Evolutionary conservation across 345 rosid genomes (phyloP).

Genomic region (Gossypium herbaceum): DNA sequence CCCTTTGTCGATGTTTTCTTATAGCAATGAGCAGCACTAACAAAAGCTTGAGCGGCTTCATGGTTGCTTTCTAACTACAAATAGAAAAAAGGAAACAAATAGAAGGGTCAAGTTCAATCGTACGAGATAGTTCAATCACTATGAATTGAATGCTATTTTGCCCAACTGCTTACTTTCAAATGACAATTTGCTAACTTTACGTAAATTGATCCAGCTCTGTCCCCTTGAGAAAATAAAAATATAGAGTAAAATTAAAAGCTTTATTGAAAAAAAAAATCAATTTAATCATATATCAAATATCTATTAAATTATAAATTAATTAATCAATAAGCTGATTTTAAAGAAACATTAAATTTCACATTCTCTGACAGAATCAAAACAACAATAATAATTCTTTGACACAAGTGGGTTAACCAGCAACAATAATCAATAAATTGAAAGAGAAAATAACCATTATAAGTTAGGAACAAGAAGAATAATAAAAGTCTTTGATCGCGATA

Average conservation of each 20-base stretch:
- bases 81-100: not conserved
- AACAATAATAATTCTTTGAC: not conserved
- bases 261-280: not conserved
- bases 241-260: not conserved
- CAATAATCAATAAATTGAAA: not conserved
- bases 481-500: not conserved
- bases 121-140: not conserved
- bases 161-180: conserved; percentile 36
- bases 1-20: conserved; percentile 3
- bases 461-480: not conserved
- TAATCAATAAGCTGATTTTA: not conserved
- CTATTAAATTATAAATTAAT: not conserved
- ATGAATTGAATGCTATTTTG: not conserved
- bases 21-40: conserved; percentile 8
- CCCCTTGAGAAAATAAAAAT: not conserved
- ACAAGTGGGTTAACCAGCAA: not conserved
- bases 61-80: conserved; percentile 63
- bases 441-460: not conserved
- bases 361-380: not conserved
- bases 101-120: not conserved
- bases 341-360: not conserved
- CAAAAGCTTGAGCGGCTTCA: conserved; percentile 43
- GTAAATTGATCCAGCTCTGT: conserved; percentile 27
- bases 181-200: conserved; percentile 58
- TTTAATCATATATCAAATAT: not conserved